These are phyloP conservation scores for Phanerodontia chrysosporium DNA, from an alignment of 768 basidiomycete genomes.

Conservation along the genomic window DNA sequence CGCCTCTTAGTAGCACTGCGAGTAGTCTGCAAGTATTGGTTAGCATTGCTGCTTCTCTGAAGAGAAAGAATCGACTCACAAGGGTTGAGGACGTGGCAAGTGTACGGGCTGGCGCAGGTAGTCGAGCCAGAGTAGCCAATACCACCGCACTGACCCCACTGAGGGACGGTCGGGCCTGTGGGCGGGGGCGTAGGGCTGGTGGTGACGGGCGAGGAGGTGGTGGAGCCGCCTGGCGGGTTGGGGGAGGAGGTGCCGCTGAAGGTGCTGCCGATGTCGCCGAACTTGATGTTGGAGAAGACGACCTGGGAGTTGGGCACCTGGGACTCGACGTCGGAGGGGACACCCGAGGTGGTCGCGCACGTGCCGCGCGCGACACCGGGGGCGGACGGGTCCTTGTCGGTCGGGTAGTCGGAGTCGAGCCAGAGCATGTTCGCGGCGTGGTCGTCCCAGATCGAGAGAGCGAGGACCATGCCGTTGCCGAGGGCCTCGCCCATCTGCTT, in stretches of 20 bases:
- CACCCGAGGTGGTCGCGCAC: constrained; percentile 45
- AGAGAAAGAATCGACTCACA: constrained; percentile 3
- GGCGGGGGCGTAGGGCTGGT: too few relatives aligned
- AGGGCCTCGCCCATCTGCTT: constrained; percentile 28
- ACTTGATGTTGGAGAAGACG: constrained; percentile 53
- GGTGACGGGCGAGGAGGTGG: neutral
- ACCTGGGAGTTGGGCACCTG: constrained; percentile 39
- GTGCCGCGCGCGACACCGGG: constrained; percentile 49
- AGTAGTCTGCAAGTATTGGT: constrained; percentile 5
- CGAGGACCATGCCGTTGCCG: constrained; percentile 38
- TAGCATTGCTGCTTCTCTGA: neutral
- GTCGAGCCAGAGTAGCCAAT: constrained; percentile 13
- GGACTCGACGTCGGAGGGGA: constrained; percentile 40
- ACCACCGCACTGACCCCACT: constrained; percentile 20
- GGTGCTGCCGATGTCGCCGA: constrained; percentile 46
- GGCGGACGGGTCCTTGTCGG: constrained; percentile 21
- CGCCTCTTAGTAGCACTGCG: constrained; percentile 10
- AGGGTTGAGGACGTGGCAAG: constrained; percentile 14
- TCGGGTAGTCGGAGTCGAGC: constrained; percentile 50
- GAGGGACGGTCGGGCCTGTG: constrained; percentile 2
- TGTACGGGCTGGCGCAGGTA: constrained; percentile 10
- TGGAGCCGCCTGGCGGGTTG: neutral
- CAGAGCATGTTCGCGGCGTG: constrained; percentile 52
- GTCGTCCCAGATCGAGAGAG: constrained; percentile 45
- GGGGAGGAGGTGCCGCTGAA: constrained; percentile 18